Conservation (phyloP, 1,139 yeast species). For the Kodamaea plutei region DNA sequence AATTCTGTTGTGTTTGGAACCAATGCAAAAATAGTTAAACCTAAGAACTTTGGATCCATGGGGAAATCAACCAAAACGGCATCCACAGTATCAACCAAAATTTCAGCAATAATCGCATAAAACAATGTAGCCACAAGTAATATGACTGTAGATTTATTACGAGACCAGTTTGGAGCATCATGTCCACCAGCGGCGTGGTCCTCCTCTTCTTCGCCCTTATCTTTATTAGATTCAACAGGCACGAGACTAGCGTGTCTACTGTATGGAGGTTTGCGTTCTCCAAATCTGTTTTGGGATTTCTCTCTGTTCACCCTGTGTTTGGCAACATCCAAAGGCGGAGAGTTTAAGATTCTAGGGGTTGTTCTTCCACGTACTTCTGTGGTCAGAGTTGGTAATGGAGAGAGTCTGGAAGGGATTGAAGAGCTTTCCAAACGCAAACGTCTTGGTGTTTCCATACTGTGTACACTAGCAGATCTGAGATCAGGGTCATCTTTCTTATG, state of each 20-base stretch:
- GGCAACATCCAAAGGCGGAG: slow-evolving; percentile 21
- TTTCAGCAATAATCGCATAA: slow-evolving; percentile 93
- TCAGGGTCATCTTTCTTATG: slow-evolving; percentile 15
- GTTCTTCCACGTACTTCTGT: slow-evolving; percentile 7
- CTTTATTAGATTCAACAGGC: slow-evolving; percentile 3
- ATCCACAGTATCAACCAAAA: slow-evolving; percentile 90
- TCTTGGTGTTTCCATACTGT: slow-evolving; percentile 25
- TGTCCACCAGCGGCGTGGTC: slow-evolving; percentile 62
- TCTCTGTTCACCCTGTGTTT: slow-evolving; percentile 10
- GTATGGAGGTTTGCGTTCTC: slow-evolving; percentile 1
- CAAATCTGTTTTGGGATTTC: slow-evolving; percentile 1
- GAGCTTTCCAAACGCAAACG: neutral
- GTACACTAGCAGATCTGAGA: slow-evolving; percentile 31
- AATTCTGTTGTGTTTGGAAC: slow-evolving; percentile 98
- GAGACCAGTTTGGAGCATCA: slow-evolving; percentile 97
- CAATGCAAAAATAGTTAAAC: slow-evolving; percentile 89
- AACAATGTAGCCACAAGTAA: slow-evolving; percentile 78
- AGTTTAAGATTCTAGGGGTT: slow-evolving; percentile 8
- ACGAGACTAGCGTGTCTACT: slow-evolving; percentile 7
- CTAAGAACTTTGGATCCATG: slow-evolving; percentile 84
- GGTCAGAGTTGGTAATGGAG: slow-evolving; percentile 2
- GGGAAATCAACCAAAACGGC: slow-evolving; percentile 74
- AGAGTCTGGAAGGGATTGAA: slow-evolving; percentile 4
- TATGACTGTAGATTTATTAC: slow-evolving; percentile 79
- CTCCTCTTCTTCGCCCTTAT: slow-evolving; percentile 20